Evolutionary conservation across 1,284 basidiomycete species (phyloP).

Genomic region (Tetrapyrgos nigripes): DNA sequence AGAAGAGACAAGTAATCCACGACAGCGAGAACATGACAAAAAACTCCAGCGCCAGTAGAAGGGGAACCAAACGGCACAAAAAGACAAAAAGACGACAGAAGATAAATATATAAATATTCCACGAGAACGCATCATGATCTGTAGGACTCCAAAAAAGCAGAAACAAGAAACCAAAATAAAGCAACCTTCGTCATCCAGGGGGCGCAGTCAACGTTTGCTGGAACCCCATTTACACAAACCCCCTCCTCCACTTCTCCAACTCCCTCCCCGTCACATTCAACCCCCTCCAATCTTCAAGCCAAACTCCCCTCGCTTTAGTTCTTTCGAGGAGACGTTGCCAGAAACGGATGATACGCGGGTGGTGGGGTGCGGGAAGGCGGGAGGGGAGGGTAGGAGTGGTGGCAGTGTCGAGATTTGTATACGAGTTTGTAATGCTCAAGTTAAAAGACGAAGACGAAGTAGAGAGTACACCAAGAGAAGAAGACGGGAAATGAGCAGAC

Average conservation of each 20-base stretch:
- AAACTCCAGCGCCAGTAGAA: no score
- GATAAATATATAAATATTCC: no score
- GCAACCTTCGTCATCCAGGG: no score
- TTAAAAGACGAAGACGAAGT: neutral
- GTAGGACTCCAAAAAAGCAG: no score
- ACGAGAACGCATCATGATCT: no score
- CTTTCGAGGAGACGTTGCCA: slow-evolving; percentile 55
- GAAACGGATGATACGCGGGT: slow-evolving; percentile 47
- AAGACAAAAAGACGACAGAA: no score
- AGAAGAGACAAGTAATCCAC: no score
- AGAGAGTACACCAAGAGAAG: neutral
- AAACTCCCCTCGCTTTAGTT: slow-evolving; percentile 55
- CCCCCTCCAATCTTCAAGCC: slow-evolving; percentile 62
- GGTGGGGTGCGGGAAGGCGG: slow-evolving; percentile 18
- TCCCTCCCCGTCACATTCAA: slow-evolving; percentile 43
- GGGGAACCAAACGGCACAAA: no score
- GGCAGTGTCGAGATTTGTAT: neutral
- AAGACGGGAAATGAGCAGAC: neutral
- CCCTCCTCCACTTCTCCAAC: slow-evolving; percentile 29
- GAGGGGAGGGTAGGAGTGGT: neutral
- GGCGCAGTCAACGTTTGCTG: no score
- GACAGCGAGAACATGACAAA: no score
- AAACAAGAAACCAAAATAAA: no score
- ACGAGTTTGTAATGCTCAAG: neutral
- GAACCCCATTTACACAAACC: neutral